Percentiles rank a stretch among this genome's conserved stretches.
These are phyloP conservation scores for Jamesozyma jinghongensis DNA, from an alignment of 805 yeast genomes.

Conservation along the genomic window DNA sequence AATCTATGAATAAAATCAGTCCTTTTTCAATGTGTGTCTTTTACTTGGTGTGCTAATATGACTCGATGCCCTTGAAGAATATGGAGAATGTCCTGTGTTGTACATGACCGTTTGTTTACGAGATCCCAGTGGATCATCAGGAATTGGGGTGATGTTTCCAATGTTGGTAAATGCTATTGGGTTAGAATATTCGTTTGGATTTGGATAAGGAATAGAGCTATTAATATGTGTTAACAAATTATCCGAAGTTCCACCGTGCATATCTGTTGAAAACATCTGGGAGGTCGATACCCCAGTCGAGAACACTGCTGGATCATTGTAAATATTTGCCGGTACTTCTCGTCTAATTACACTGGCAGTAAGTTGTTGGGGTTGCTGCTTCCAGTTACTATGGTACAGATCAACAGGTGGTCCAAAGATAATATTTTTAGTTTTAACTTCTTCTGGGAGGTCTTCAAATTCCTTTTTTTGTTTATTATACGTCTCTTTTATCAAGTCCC, in stretches of 20 bases:
- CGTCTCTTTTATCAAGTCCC: constrained; percentile 26
- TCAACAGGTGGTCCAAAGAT: neutral
- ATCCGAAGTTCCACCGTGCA: neutral
- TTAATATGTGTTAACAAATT: neutral
- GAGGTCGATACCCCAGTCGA: neutral
- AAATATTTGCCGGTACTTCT: too few species aligned
- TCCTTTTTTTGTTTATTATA: constrained; percentile 26
- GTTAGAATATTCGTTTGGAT: too few species aligned
- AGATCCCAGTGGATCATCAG: too few species aligned
- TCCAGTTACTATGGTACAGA: neutral
- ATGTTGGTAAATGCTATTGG: neutral
- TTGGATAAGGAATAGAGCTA: neutral
- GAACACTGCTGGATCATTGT: neutral
- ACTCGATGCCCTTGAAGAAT: neutral
- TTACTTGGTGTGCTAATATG: neutral
- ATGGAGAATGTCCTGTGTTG: neutral
- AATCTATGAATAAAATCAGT: too few species aligned
- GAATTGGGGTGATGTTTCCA: neutral
- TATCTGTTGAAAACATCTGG: neutral
- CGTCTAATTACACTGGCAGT: too few species aligned
- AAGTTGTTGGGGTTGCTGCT: too few species aligned
- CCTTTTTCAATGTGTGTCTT: too few species aligned
- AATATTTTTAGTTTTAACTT: constrained; percentile 1
- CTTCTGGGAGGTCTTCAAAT: constrained; percentile 13
- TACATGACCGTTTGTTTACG: neutral